A percentile compares a stretch with the other conserved stretches of the same genome.
Conservation (phyloP, 345 rosid genomes). For the Hirschfeldia incana region DNA sequence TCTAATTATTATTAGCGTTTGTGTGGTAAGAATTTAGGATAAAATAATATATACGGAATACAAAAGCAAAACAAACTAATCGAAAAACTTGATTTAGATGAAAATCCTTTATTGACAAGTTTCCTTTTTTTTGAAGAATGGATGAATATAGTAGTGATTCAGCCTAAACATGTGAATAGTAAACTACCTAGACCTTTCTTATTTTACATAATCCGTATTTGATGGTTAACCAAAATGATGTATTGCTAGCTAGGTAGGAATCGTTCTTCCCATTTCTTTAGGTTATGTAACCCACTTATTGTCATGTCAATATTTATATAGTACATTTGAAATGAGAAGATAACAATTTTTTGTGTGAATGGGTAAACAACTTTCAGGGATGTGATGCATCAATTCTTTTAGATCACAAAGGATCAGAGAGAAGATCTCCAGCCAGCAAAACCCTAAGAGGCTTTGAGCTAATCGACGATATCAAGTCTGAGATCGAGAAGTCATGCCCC, state of each 20-base stretch:
- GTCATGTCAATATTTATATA: too few relatives aligned
- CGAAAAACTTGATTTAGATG: background rate
- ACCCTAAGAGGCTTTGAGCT: conserved; percentile 68
- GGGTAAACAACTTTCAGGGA: conserved; percentile 47
- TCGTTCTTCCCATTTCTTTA: too few relatives aligned
- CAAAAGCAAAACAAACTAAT: background rate
- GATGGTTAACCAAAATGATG: too few relatives aligned
- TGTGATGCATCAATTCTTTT: conserved; percentile 75
- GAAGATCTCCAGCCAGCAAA: conserved; percentile 62
- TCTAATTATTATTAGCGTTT: background rate
- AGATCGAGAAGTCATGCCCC: conserved; percentile 61
- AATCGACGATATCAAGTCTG: conserved; percentile 71
- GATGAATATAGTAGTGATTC: background rate
- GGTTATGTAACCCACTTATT: too few relatives aligned
- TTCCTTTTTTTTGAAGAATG: background rate
- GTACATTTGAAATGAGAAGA: background rate
- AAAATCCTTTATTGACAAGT: background rate
- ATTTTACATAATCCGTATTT: too few relatives aligned
- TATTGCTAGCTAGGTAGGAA: too few relatives aligned
- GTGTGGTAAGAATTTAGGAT: background rate
- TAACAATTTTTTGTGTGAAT: background rate
- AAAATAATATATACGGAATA: background rate
- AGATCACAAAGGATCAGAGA: conserved; percentile 69
- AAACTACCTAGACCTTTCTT: too few relatives aligned
- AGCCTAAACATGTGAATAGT: too few relatives aligned